Evolutionary conservation across 345 rosid genomes (phyloP).

Genomic region (Erucastrum elatum): DNA sequence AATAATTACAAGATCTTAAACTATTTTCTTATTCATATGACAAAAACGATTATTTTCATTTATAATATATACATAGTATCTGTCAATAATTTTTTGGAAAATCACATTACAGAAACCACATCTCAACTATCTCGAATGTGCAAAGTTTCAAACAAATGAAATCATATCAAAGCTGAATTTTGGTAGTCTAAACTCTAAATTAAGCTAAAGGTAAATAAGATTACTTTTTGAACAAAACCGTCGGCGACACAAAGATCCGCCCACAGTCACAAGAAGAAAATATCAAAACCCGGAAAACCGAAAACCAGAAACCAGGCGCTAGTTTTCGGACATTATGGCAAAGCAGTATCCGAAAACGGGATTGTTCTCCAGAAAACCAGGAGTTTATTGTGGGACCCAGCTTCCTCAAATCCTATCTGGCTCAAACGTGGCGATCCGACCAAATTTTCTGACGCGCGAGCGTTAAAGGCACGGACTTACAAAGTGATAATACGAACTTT

Average conservation of each 20-base stretch:
- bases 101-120: neutral
- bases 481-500: too few relatives aligned
- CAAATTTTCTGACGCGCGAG: conserved; percentile 25
- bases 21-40: neutral
- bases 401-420: conserved; percentile 21
- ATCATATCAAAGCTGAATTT: neutral
- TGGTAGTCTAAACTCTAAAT: neutral
- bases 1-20: neutral
- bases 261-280: conserved; percentile 30
- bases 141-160: neutral
- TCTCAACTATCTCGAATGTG: neutral
- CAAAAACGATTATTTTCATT: neutral
- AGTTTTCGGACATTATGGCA: conserved; percentile 4
- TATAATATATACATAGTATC: neutral
- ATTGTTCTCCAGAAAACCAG: conserved; percentile 41
- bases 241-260: conserved; percentile 37
- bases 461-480: conserved; percentile 5
- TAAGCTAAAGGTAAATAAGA: conserved; percentile 5
- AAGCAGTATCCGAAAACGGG: conserved; percentile 9
- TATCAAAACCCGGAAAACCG: conserved; percentile 14
- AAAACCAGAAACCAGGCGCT: conserved; percentile 39
- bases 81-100: neutral
- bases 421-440: conserved; percentile 40
- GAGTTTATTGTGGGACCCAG: conserved; percentile 31
- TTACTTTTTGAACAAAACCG: conserved; percentile 26